Percentiles rank a stretch among this genome's conserved stretches.
Evolutionary conservation across 257 asterid genomes (phyloP).

Genomic region (Penstemon newberryi): DNA sequence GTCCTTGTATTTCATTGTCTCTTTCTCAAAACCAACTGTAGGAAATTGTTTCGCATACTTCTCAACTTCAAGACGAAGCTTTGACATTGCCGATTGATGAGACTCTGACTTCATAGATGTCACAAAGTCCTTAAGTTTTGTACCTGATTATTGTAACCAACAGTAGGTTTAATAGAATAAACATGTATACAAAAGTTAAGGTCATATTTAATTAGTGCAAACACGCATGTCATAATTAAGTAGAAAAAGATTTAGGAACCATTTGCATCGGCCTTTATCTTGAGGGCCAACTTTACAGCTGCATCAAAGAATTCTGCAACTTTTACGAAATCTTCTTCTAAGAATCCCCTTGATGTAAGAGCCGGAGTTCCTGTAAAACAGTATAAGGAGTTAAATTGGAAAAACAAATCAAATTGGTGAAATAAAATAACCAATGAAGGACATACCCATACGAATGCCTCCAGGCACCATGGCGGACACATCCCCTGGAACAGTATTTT

Average conservation of each 20-base stretch:
- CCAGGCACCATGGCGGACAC: slow-evolving; percentile 99
- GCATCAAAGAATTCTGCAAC: slow-evolving; percentile 87
- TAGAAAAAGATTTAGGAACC: slow-evolving; percentile 41
- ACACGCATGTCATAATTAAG: neutral
- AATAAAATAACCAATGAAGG: neutral
- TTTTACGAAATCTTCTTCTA: slow-evolving; percentile 77
- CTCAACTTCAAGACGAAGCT: slow-evolving; percentile 68
- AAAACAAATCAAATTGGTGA: neutral
- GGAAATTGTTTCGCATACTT: slow-evolving; percentile 89
- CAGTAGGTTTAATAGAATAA: slow-evolving; percentile 24
- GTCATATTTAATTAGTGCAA: neutral
- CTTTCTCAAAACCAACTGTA: slow-evolving; percentile 84
- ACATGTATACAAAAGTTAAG: slow-evolving; percentile 2
- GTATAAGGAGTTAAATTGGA: slow-evolving; percentile 10
- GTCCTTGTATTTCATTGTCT: slow-evolving; percentile 76
- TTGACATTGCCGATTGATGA: slow-evolving; percentile 60
- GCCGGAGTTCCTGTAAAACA: slow-evolving; percentile 78
- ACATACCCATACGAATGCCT: slow-evolving; percentile 95
- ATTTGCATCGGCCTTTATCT: slow-evolving; percentile 77
- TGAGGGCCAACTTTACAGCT: slow-evolving; percentile 82
- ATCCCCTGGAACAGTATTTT: slow-evolving; percentile 97
- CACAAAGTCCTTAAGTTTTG: slow-evolving; percentile 90
- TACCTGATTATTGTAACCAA: slow-evolving; percentile 48
- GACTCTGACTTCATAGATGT: slow-evolving; percentile 61
- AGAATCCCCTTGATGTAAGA: slow-evolving; percentile 86